phyloP scores from a whole-genome alignment of 164 flowering plant species.

The Chimonanthus praecox region DNA sequence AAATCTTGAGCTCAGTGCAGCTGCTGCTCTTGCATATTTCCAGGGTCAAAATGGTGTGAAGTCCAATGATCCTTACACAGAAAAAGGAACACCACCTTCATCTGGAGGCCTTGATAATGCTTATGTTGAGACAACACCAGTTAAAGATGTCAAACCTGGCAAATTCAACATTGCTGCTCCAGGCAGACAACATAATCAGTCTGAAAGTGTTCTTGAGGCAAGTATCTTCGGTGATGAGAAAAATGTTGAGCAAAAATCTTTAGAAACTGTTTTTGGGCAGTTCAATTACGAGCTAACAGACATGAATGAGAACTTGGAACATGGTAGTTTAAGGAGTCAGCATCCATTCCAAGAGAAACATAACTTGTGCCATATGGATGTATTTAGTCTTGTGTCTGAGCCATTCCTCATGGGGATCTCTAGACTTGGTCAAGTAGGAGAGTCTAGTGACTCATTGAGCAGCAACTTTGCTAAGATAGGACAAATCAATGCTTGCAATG shows the following conservation, averaged over 20 bases:
- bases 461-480: slow-evolving; percentile 9
- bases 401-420: slow-evolving; percentile 26
- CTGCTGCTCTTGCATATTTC: slow-evolving; percentile 59
- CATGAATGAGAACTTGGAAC: slow-evolving; percentile 9
- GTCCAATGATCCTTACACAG: slow-evolving; percentile 20
- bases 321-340: slow-evolving; percentile 12
- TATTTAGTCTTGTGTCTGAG: slow-evolving; percentile 18
- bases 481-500: slow-evolving; percentile 6
- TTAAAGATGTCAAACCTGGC: slow-evolving; percentile 18
- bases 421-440: slow-evolving; percentile 19
- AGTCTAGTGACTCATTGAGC: slow-evolving; percentile 14
- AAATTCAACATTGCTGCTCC: slow-evolving; percentile 9
- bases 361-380: slow-evolving; percentile 4
- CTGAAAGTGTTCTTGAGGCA: slow-evolving; percentile 13
- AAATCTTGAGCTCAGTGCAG: slow-evolving; percentile 78
- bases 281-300: slow-evolving; percentile 9
- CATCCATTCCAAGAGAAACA: slow-evolving; percentile 12
- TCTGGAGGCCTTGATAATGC: slow-evolving; percentile 22
- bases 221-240: slow-evolving; percentile 8
- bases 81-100: slow-evolving; percentile 13
- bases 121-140: slow-evolving; percentile 19
- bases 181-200: slow-evolving; percentile 7
- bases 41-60: slow-evolving; percentile 27
- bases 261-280: slow-evolving; percentile 13
- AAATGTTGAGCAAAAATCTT: slow-evolving; percentile 7